These are phyloP conservation scores for Rhodocollybia butyracea DNA, from an alignment of 768 basidiomycete species.

Conservation along the genomic window DNA sequence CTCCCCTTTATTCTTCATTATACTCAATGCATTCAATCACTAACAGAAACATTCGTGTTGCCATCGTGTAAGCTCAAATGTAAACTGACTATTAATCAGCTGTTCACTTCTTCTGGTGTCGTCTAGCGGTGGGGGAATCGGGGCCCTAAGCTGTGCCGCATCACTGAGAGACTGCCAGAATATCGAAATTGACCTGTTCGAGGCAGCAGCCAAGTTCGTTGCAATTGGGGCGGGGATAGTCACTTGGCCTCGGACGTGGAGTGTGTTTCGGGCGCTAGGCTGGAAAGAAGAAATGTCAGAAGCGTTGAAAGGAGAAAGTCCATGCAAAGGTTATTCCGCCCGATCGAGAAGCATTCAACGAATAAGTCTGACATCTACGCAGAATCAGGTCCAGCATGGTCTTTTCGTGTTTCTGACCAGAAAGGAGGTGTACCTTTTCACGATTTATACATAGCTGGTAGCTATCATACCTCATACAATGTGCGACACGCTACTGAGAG, in stretches of 20 bases:
- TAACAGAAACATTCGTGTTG: not conserved
- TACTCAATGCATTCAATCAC: not conserved
- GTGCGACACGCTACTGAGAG: not conserved
- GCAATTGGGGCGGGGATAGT: conserved; percentile 38
- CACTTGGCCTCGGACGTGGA: conserved; percentile 18
- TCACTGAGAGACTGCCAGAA: conserved; percentile 22
- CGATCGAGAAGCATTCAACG: too few relatives aligned
- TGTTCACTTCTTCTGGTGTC: not conserved
- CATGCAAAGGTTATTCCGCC: not conserved
- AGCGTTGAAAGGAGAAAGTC: not conserved
- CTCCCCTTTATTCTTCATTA: too few relatives aligned
- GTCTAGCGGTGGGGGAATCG: conserved; percentile 28
- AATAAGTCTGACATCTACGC: not conserved
- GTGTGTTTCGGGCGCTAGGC: not conserved
- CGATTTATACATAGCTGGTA: not conserved
- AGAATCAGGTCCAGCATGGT: not conserved
- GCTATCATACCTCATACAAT: not conserved
- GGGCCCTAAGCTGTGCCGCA: conserved; percentile 24
- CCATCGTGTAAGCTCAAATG: not conserved
- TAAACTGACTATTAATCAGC: too few relatives aligned
- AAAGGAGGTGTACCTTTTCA: not conserved
- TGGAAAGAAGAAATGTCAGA: not conserved
- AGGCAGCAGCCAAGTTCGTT: conserved; percentile 31
- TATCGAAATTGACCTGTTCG: conserved; percentile 36
- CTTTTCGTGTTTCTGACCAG: not conserved